Evolutionary conservation across 148 eudicot genomes (phyloP), one percentile per base, ranked within the genome.

Genomic region (Rhododendron vialii): DNA sequence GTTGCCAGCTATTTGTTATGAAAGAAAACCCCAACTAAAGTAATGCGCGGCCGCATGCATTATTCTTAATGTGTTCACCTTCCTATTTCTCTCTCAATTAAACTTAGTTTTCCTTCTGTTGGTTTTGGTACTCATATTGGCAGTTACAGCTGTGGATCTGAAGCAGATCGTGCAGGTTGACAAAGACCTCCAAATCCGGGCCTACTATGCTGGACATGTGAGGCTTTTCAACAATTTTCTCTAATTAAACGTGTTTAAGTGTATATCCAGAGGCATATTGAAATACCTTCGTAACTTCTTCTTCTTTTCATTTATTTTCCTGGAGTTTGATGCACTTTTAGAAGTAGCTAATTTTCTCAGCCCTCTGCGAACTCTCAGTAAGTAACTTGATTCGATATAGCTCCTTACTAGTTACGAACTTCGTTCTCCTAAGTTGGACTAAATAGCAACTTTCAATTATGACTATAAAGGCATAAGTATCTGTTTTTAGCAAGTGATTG

Each of bases 121-220:
- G 71, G 53, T 47, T 87, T 75, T 71, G 81, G 22, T 81, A 83
- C 55, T 87, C 41, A 13, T 38, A 45, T 63, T 84, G 88, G 88
- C 94, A 95, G 99, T 93, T 75, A 92, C 91, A 81, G 93, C 95
- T 55, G 96, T 97, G 82, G 96, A 97, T 91, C 88, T 97, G 83
- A 97, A 94, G 90, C 98, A 97, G 92, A 97, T 95, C 12, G 85
- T 97, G 59, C 90, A 91, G 87, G 96, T 97, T 89, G 99, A 94
- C 86, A 88, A 93, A 86, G 96, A 95, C 89, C 98, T 97, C 85
- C 95, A 95, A 86, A 94, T 97, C 87, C 95, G 98, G 85, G 98
- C 99, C 36, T 97, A 97, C 89, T 97, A 97, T 85, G 99, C 98
- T 36, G 98, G 98, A 83, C 99, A 97, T 91, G 99, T 97, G 90